A percentile compares a stretch with the other conserved stretches of the same genome.
Evolutionary conservation across 306 rosid genomes (phyloP).

Genomic region (Quercus suber): DNA sequence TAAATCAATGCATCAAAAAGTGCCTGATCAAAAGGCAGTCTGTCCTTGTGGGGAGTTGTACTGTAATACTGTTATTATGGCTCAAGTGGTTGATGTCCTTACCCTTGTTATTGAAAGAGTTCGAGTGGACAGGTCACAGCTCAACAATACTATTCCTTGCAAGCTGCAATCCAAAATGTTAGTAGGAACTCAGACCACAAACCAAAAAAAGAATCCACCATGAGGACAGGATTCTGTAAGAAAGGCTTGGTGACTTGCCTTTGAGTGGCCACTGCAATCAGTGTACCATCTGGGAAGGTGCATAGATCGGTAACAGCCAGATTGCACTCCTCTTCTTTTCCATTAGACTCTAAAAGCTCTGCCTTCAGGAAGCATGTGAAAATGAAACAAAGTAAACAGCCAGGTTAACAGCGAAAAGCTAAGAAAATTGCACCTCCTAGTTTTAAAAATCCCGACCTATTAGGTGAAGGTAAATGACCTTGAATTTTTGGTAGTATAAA

Average conservation of each 20-base stretch:
- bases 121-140: slow-evolving; percentile 51
- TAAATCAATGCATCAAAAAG: neutral
- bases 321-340: slow-evolving; percentile 46
- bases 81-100: slow-evolving; percentile 15
- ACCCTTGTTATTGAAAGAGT: slow-evolving; percentile 69
- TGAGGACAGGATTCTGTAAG: slow-evolving; percentile 3
- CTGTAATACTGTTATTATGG: neutral
- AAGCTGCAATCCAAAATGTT: slow-evolving; percentile 46
- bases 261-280: slow-evolving; percentile 84
- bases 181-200: slow-evolving; percentile 17
- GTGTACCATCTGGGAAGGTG: slow-evolving; percentile 52
- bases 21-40: neutral
- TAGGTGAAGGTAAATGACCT: neutral
- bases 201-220: slow-evolving; percentile 12
- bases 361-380: slow-evolving; percentile 58
- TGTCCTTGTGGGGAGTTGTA: neutral
- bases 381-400: slow-evolving; percentile 28
- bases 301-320: slow-evolving; percentile 68
- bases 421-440: neutral
- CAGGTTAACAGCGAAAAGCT: slow-evolving; percentile 1
- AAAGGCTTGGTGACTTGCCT: slow-evolving; percentile 46
- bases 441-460: neutral
- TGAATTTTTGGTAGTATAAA: too few relatives aligned
- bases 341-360: slow-evolving; percentile 67
- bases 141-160: slow-evolving; percentile 72